Evolutionary conservation across 371 early-diverging fungal genomes (phyloP).

Genomic region (Lichtheimia corymbifera): DNA sequence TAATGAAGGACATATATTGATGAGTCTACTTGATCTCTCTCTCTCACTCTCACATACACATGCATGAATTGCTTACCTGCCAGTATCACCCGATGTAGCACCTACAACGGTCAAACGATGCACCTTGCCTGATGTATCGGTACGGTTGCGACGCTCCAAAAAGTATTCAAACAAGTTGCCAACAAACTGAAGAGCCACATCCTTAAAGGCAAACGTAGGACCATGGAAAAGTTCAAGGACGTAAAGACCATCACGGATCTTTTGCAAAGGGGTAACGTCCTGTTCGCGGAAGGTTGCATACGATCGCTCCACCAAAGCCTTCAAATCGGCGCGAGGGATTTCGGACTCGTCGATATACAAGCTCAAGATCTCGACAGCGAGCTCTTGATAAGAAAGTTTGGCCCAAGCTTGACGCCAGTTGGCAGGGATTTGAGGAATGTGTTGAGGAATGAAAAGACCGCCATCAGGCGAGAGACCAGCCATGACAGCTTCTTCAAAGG

Average conservation of each 20-base stretch:
- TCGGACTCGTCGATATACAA: slow-evolving; percentile 80
- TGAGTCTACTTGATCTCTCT: slow-evolving; percentile 5
- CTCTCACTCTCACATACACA: background rate
- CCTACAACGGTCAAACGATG: slow-evolving; percentile 90
- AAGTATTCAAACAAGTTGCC: slow-evolving; percentile 98
- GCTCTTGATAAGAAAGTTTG: slow-evolving; percentile 72
- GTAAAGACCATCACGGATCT: slow-evolving; percentile 67
- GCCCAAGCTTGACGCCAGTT: slow-evolving; percentile 70
- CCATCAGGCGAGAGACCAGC: slow-evolving; percentile 94
- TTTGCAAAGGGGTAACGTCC: slow-evolving; percentile 81
- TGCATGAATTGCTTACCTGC: slow-evolving; percentile 53
- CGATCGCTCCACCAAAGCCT: slow-evolving; percentile 64
- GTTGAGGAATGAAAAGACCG: slow-evolving; percentile 91
- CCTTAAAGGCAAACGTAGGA: slow-evolving; percentile 98
- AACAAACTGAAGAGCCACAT: slow-evolving; percentile 94
- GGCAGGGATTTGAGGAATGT: slow-evolving; percentile 73
- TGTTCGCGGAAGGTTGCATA: slow-evolving; percentile 81
- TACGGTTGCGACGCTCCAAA: slow-evolving; percentile 75
- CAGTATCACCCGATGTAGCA: slow-evolving; percentile 98
- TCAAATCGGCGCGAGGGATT: slow-evolving; percentile 76
- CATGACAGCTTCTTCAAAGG: slow-evolving; percentile 92
- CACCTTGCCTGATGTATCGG: slow-evolving; percentile 43
- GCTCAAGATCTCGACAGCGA: slow-evolving; percentile 84
- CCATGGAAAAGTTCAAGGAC: slow-evolving; percentile 96
- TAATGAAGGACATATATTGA: slow-evolving; percentile 26